Evolutionary conservation across 73 alveolate genomes (phyloP).

Genomic region (Paramecium pentaurelia): DNA sequence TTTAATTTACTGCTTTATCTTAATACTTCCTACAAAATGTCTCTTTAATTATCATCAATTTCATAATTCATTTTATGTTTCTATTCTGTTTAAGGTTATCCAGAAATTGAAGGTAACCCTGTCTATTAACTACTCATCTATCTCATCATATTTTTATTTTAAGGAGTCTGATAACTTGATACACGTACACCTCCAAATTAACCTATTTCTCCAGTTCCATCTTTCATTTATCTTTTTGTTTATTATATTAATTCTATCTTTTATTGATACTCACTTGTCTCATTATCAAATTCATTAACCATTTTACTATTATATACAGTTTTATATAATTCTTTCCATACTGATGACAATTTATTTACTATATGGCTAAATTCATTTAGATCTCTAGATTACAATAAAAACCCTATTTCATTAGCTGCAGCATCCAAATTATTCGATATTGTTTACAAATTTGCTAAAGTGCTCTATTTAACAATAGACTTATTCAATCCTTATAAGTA

Average conservation of each 20-base stretch:
- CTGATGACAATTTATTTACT: background rate
- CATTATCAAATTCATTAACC: background rate
- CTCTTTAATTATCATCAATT: background rate
- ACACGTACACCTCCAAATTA: constrained; percentile 25
- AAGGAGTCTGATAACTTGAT: background rate
- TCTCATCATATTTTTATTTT: background rate
- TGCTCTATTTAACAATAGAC: background rate
- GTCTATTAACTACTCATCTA: background rate
- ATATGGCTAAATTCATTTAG: background rate
- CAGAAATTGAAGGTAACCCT: background rate
- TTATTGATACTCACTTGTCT: background rate
- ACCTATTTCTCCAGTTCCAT: background rate
- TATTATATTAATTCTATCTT: background rate
- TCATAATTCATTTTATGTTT: background rate
- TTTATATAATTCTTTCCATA: constrained; percentile 9
- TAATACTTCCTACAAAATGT: background rate
- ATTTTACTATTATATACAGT: background rate
- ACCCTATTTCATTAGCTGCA: constrained; percentile 12
- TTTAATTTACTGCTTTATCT: background rate
- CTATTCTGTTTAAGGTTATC: background rate
- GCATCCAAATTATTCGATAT: background rate
- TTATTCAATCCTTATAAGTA: background rate
- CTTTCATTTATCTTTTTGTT: background rate
- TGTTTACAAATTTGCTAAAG: background rate
- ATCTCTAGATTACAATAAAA: background rate